Evolutionary conservation across 2,329 filamentous ascomycete genomes (phyloP), one percentile per base, ranked within the genome.

Genomic region (Phoma sp.): DNA sequence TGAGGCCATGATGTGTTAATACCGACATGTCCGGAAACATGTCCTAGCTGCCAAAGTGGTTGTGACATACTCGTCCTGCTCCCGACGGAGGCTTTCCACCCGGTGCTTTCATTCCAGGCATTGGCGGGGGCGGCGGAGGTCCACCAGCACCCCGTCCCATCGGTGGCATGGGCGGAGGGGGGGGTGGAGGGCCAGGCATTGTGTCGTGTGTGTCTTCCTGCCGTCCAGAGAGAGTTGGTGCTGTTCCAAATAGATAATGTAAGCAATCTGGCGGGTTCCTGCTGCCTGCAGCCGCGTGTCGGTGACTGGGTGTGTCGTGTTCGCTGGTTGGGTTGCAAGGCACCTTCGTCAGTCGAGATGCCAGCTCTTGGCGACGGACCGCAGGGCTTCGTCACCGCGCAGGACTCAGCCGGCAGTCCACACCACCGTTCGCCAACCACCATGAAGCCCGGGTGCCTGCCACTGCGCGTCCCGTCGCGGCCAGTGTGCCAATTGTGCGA

Each of bases 91-190:
- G 61, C 36, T 71, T 73, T 21, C 52, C 66, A 25, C 66, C 69
- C 1, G 71, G 70, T 12, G 71, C 68, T 53, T 68, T 70, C 53
- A 64, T 69, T 2, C 69, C 70, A 29, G 67, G 69, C 71, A 74
- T 74, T 32, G 71, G 71, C 46, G 72, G 72, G 47, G 71, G 72
- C 28, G 72, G 71, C 23, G 72, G 72, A 23, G 70, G 71, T 26
- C 71, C 70, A 58, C 71, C 71, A 64, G 69, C 67, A 39, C 72
- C 72, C 59, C 71, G 60, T 37, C 72, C 72, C 68, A 73, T 73
- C 53, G 71, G 69, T 47, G 71, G 70, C 71, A 73, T 73, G 57
- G 71, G 71, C 47, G 69, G 69, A 61, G 72, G 72, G 51, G 72
- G 72, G 53, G 72, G 72, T 42, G 72, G 72, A 60, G 71, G 69